Evolutionary conservation across 2,329 filamentous ascomycete genomes (phyloP), one percentile per base, ranked within the genome.

Genomic region (Bipolaris bicolor): DNA sequence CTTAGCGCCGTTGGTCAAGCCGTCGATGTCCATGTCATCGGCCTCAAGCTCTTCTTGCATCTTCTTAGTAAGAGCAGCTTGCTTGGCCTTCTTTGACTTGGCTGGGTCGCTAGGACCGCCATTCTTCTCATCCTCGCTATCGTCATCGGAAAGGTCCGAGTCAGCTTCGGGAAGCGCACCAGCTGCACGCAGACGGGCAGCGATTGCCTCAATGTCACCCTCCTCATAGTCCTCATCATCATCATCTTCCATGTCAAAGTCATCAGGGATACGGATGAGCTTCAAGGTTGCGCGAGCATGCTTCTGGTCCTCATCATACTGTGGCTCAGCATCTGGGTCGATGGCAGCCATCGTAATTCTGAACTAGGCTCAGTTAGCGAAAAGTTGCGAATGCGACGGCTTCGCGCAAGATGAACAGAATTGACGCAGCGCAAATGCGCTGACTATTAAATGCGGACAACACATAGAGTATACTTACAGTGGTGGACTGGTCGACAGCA

Each of bases 291-390:
- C 90, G 69, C 93, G 90, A 69, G 88, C 85, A 61, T 87, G 79
- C 55, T 76, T 74, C 61, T 73, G 59, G 16, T 69, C 65, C 33
- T 77, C 75, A 44, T 78, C 76, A 52, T 76, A 72, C 65, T 79
- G 76, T 24, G 79, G 73, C 65, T 87, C 83, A 70, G 90, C 90
- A 72, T 87, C 92, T 57, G 95, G 95, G 77, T 99, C 94, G 77
- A 99, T 89, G 65, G 95, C 95, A 72, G 96, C 95, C 95, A 99
- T 99, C 72, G 93, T 98, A 75, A 99, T 92, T 77, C 92, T 92
- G 82, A 97, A 96, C 93, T 97, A 72, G 15, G 37, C 13, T 47
- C 50, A 22, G 16, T 73, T 60, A 75, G 68, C 52, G 50, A 29
- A 29, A 29, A 41, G 11, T 45, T 24, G 43, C 43, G 34, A 52